These are phyloP conservation scores for Paecilomyces variotii DNA, from an alignment of 2,329 filamentous ascomycete species.

Conservation along the genomic window DNA sequence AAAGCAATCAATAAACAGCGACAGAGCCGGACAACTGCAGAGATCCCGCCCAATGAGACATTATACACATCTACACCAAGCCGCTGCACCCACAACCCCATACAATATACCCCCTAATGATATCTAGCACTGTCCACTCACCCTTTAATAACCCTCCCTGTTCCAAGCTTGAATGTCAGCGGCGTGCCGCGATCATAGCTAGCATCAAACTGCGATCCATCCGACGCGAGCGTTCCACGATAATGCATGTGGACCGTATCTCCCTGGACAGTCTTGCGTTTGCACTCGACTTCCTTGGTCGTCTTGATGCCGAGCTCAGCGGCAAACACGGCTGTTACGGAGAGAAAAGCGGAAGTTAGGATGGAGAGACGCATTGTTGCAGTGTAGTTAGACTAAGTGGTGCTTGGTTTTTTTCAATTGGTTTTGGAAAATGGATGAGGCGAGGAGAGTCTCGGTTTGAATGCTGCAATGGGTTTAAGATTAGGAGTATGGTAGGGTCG, in stretches of 20 bases:
- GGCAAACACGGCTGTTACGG: constrained; percentile 44
- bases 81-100: not conserved
- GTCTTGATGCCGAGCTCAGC: constrained; percentile 65
- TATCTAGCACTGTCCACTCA: constrained; percentile 35
- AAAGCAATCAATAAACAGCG: not conserved
- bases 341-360: constrained; percentile 30
- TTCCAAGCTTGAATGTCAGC: constrained; percentile 70
- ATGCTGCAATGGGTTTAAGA: not conserved
- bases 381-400: not conserved
- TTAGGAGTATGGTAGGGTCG: not conserved
- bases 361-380: constrained; percentile 38
- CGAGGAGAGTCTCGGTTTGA: not conserved
- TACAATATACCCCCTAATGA: not conserved
- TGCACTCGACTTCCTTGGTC: constrained; percentile 65
- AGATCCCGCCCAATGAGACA: not conserved
- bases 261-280: constrained; percentile 65
- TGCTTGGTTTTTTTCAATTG: not conserved
- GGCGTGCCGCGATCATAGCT: constrained; percentile 69
- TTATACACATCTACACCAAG: not conserved
- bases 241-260: constrained; percentile 86
- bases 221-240: constrained; percentile 65
- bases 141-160: constrained; percentile 83
- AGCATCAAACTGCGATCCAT: constrained; percentile 76
- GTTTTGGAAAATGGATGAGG: not conserved
- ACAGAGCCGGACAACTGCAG: not conserved